Evolutionary conservation across 495 filamentous ascomycete genomes (phyloP).

Genomic region (Penicilliopsis zonata): DNA sequence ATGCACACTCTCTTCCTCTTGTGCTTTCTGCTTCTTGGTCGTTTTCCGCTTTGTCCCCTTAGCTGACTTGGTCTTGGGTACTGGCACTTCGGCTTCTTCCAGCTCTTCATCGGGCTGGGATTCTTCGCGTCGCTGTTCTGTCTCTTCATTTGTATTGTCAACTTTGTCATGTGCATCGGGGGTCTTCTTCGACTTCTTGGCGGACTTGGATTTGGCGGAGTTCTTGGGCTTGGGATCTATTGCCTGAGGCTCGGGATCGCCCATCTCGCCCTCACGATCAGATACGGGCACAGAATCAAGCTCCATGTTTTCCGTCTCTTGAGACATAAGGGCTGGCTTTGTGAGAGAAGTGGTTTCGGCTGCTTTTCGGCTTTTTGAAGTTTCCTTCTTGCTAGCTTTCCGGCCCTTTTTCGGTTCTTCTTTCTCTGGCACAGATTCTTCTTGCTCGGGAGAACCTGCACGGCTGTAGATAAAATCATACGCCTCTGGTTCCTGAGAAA

Average conservation of each 20-base stretch:
- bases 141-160: neutral
- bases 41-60: constrained; percentile 18
- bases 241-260: constrained; percentile 6
- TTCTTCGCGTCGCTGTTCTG: constrained; percentile 27
- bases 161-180: constrained; percentile 23
- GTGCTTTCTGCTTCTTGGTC: constrained; percentile 16
- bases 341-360: constrained; percentile 40
- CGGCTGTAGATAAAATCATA: no score
- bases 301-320: constrained; percentile 46
- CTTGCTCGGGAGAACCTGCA: no score
- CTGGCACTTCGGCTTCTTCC: constrained; percentile 27
- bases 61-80: constrained; percentile 9
- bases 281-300: constrained; percentile 57
- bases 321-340: constrained; percentile 22
- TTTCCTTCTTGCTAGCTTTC: constrained; percentile 28
- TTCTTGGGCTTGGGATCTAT: constrained; percentile 23
- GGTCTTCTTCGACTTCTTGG: constrained; percentile 25
- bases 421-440: no score
- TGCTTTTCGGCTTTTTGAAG: constrained; percentile 38
- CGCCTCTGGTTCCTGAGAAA: constrained; percentile 17
- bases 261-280: constrained; percentile 37
- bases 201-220: constrained; percentile 24
- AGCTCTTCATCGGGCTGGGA: constrained; percentile 30
- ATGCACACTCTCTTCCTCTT: constrained; percentile 13
- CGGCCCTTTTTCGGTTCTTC: constrained; percentile 22